phyloP scores from a whole-genome alignment of 495 filamentous ascomycete species.

The Aspergillus hancockii region DNA sequence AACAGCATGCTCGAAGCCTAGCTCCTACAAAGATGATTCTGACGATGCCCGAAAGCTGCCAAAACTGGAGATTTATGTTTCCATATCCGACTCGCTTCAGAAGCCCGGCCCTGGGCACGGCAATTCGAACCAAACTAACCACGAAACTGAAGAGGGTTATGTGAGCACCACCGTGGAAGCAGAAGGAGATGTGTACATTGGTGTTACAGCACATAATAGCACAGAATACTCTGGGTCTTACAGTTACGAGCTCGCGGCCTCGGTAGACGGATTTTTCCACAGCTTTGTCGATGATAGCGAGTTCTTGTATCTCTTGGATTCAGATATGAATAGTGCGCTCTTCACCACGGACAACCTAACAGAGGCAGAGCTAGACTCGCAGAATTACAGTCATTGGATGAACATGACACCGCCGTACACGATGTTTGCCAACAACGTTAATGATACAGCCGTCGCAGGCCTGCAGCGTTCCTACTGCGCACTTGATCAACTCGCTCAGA shows the following conservation, averaged over 20 bases:
- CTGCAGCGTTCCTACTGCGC: constrained; percentile 76
- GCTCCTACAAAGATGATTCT: constrained; percentile 38
- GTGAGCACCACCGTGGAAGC: constrained; percentile 34
- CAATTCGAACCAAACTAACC: constrained; percentile 37
- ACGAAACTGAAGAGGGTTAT: constrained; percentile 60
- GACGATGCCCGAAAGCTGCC: constrained; percentile 45
- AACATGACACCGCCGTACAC: constrained; percentile 63
- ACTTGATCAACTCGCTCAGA: constrained; percentile 60
- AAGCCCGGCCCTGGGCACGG: constrained; percentile 65
- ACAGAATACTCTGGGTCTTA: constrained; percentile 61
- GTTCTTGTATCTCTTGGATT: constrained; percentile 73
- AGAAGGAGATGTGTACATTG: constrained; percentile 68
- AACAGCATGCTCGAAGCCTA: constrained; percentile 77
- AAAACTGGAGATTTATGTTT: constrained; percentile 78
- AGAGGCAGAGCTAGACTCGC: constrained; percentile 38
- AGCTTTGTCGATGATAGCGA: constrained; percentile 46
- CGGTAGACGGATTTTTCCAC: constrained; percentile 74
- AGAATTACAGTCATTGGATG: constrained; percentile 56
- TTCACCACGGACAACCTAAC: constrained; percentile 74
- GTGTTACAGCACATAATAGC: constrained; percentile 66
- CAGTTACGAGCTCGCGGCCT: constrained; percentile 80
- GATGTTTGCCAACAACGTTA: constrained; percentile 73
- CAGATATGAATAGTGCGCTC: constrained; percentile 73
- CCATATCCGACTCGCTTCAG: constrained; percentile 61
- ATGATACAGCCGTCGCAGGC: constrained; percentile 61